These are phyloP conservation scores for Tuber borchii DNA, from an alignment of 495 filamentous ascomycete genomes.

Conservation along the genomic window DNA sequence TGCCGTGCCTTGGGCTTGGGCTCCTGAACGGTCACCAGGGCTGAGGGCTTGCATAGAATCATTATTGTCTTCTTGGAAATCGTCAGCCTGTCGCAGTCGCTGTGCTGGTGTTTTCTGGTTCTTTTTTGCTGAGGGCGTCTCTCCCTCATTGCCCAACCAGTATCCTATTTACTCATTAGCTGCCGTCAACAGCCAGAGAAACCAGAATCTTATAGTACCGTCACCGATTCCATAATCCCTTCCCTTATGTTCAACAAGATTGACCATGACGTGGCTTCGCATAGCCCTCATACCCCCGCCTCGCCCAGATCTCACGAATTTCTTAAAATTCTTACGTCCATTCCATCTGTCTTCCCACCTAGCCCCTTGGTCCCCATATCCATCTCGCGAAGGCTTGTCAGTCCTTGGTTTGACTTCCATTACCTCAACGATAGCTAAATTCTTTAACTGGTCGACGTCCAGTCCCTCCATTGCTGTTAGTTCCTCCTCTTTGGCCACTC, in stretches of 20 bases:
- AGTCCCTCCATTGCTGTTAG: constrained; percentile 61
- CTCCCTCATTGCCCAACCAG: constrained; percentile 25
- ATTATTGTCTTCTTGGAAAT: constrained; percentile 5
- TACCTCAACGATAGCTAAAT: constrained; percentile 70
- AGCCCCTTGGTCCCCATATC: constrained; percentile 47
- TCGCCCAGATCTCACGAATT: constrained; percentile 63
- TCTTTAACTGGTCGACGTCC: constrained; percentile 68
- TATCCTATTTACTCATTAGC: constrained; percentile 21
- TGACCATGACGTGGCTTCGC: constrained; percentile 62
- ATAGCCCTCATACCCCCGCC: constrained; percentile 46
- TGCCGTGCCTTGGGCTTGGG: constrained; percentile 9
- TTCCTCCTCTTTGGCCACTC: constrained; percentile 33
- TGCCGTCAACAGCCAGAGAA: background rate
- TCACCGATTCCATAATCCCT: constrained; percentile 81
- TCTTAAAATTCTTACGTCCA: constrained; percentile 94
- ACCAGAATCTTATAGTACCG: constrained; percentile 28
- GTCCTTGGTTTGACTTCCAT: constrained; percentile 55
- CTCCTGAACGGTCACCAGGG: background rate
- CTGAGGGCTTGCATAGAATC: background rate
- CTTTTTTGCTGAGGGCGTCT: constrained; percentile 1
- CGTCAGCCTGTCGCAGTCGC: background rate
- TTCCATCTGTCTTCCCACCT: constrained; percentile 93
- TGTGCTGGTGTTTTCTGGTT: constrained; percentile 6
- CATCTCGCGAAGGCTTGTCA: constrained; percentile 23
- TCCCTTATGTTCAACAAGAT: constrained; percentile 68